Evolutionary conservation across 345 rosid species (phyloP), one percentile per base, ranked within the genome.

Genomic region (Boechera divaricarpa): DNA sequence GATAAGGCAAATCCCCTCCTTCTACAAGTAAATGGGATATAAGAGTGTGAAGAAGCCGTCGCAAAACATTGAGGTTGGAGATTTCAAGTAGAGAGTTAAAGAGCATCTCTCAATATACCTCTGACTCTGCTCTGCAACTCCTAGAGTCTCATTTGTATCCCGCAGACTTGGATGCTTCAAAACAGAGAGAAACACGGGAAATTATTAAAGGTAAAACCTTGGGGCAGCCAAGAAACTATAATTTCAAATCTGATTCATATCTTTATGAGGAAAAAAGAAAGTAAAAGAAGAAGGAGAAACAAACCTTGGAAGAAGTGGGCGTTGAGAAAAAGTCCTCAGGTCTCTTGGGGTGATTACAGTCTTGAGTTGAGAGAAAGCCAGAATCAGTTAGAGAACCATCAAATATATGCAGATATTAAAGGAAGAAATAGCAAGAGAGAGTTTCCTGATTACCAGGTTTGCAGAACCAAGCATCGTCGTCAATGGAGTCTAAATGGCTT

Each of bases 391-490:
- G 44, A n/a, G 7, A 26, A 21, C n/a, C n/a, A 49, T 11, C 6
- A 48, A 10, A 6, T 21, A 80, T 15, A 12, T 5, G 2, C 2
- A 21, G 5, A 52, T 10, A n/a, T 8, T 9, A 47, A 18, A 55
- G 2, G 41, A 12, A 70, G 38, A 63, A 47, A 13, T 10, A 4
- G 13, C 5, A 52, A 18, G 13, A 52, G 10, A 53, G 11, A 32
- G 18, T 10, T 28, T 39, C 53, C 5, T 28, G 6, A 26, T 39
- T 78, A 91, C 97, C 97, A 58, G 97, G 85, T 80, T 87, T 86
- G 82, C 99, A 95, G 84, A 92, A 95, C 96, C 97, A 92, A 69
- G 90, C 81, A 8, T 83, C 83, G 57, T 87, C 96, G 45, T 81
- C 83, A 7, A 75, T 16, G 68, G 82, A 60, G 60, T 73, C 74